Percentiles rank a stretch among this genome's conserved stretches.
These are phyloP conservation scores for Kodamaea hsintzibuensis DNA, from an alignment of 805 yeast genomes.

Conservation along the genomic window DNA sequence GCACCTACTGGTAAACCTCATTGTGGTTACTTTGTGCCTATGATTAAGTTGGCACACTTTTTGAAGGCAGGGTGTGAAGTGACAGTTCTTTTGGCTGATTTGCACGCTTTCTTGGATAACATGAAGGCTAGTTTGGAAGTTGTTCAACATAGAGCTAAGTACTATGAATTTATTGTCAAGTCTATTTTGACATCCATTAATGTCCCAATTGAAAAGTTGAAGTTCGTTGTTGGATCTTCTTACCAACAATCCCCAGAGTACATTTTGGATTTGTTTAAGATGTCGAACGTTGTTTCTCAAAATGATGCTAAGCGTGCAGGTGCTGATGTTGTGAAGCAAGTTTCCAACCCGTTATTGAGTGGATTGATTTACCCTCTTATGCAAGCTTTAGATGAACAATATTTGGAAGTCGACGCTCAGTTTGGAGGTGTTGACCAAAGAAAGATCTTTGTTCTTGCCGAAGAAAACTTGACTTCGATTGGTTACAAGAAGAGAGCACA, in stretches of 20 bases:
- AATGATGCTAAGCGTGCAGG: conserved; percentile 99
- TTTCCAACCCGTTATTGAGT: conserved; percentile 85
- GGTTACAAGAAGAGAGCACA: conserved; percentile 98
- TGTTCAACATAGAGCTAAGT: conserved; percentile 83
- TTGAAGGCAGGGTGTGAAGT: conserved; percentile 96
- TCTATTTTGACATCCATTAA: conserved; percentile 81
- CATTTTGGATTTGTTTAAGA: conserved; percentile 84
- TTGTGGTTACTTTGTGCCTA: conserved; percentile 97
- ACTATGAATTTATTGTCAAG: conserved; percentile 82
- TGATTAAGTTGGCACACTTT: conserved; percentile 94
- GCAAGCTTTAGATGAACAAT: conserved; percentile 98
- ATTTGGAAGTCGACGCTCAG: conserved; percentile 85
- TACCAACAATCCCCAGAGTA: conserved; percentile 79
- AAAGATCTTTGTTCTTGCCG: conserved; percentile 95
- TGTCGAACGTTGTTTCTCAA: conserved; percentile 83
- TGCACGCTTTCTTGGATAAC: conserved; percentile 96
- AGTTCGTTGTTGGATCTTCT: conserved; percentile 84
- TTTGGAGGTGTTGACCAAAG: conserved; percentile 99
- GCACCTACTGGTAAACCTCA: conserved; percentile 99
- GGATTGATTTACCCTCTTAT: conserved; percentile 96
- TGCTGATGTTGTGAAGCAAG: conserved; percentile 99
- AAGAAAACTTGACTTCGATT: conserved; percentile 80
- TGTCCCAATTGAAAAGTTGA: conserved; percentile 88
- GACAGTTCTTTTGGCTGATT: conserved; percentile 86
- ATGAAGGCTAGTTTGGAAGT: conserved; percentile 98